Conservation (phyloP, 495 filamentous ascomycete genomes). For the Penicillium robsamsonii region DNA sequence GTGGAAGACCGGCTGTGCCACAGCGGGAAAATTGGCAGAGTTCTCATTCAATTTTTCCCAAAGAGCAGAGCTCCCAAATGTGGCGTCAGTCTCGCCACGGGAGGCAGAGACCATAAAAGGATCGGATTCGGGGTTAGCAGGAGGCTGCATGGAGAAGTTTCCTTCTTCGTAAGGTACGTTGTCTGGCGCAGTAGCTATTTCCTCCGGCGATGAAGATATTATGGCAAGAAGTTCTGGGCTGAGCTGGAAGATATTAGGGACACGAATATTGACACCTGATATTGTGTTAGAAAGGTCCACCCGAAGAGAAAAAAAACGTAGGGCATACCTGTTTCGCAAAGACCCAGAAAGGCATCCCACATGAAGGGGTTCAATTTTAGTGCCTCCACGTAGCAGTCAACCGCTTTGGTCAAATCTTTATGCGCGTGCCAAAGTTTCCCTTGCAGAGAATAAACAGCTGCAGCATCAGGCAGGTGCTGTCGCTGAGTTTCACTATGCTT, state of each 20-base stretch:
- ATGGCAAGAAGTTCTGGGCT: slow-evolving; percentile 61
- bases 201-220: slow-evolving; percentile 42
- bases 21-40: slow-evolving; percentile 37
- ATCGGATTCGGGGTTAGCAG: slow-evolving; percentile 42
- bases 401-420: slow-evolving; percentile 75
- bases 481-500: slow-evolving; percentile 65
- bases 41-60: slow-evolving; percentile 59
- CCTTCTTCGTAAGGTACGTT: slow-evolving; percentile 37
- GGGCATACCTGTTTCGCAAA: slow-evolving; percentile 65
- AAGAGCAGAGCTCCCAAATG: slow-evolving; percentile 52
- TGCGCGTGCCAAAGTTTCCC: slow-evolving; percentile 84
- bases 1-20: slow-evolving; percentile 29
- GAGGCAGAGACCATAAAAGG: slow-evolving; percentile 46
- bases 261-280: slow-evolving; percentile 70
- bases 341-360: slow-evolving; percentile 93
- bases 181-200: slow-evolving; percentile 37
- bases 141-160: slow-evolving; percentile 43
- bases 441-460: slow-evolving; percentile 74
- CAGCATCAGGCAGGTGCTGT: slow-evolving; percentile 74
- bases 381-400: slow-evolving; percentile 80
- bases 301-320: slow-evolving; percentile 4
- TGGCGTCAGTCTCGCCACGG: slow-evolving; percentile 39
- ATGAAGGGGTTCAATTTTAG: slow-evolving; percentile 92
- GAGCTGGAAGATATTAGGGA: slow-evolving; percentile 82
- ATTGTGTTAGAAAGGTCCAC: slow-evolving; percentile 24